Evolutionary conservation across 768 basidiomycete species (phyloP), one percentile per base, ranked within the genome.

Genomic region (Leucosporidium yakuticum): DNA sequence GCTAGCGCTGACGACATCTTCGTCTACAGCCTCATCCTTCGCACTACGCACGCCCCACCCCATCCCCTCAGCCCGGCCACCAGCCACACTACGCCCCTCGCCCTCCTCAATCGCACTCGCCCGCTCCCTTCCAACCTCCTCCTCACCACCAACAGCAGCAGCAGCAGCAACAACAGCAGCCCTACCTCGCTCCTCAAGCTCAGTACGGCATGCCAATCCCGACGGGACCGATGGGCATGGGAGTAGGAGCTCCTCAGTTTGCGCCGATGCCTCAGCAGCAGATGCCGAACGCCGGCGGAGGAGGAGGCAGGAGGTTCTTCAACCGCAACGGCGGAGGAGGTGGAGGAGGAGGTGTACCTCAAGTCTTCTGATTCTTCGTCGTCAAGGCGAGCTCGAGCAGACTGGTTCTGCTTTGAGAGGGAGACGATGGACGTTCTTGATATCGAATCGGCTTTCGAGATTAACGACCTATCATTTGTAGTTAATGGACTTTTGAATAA

Each of bases 181-280:
- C 39, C 21, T 34, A 15, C 12, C 70, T 44, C 39, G 39, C 39
- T 15, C 14, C 39, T 2, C 39, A 44, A 15, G 39, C 39, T 15
- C 39, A 44, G 14, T 44, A 44, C 39, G 39, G 39, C 39, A 44
- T 44, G 39, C 39, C 39, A 15, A 44, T 44, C 39, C 39, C 39
- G 39, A 44, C 39, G 39, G 39, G 39, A 15, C 39, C 39, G 39
- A 44, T 44, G 39, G 39, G 39, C 8, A 44, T 44, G 39, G 39
- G 39, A 44, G 39, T 44, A 44, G 39, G 39, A 44, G 39, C 39
- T 3, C 39, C 39, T 44, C 39, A 44, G 8, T 44, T 44, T 15
- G 39, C 39, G 39, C 39, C 39, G 39, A 44, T 80, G 17, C 81
- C 80, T 63, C 77, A 77, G 29, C 80, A 83, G 31, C 80, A 81